phyloP scores from a whole-genome alignment of 2,329 filamentous ascomycete genomes.

The Neopestalotiopsis clavispora region DNA sequence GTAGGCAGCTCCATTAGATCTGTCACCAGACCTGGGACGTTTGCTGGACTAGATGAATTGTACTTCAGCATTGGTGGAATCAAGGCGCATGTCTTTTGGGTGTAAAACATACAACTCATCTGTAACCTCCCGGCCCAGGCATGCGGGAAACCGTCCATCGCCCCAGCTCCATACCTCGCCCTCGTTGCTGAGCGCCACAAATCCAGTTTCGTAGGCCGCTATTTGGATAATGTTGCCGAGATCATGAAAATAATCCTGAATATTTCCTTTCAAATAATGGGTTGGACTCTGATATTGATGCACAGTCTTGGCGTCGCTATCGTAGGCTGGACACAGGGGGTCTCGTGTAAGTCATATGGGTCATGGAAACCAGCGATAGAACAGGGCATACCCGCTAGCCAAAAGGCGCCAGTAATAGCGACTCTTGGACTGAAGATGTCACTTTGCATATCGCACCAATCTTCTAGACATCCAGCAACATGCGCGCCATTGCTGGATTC shows the following conservation, averaged over 20 bases:
- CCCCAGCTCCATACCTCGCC: slow-evolving; percentile 59
- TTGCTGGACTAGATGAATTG: slow-evolving; percentile 44
- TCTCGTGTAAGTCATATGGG: neutral
- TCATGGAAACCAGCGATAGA: too few relatives aligned
- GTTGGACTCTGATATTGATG: slow-evolving; percentile 31
- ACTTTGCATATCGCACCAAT: slow-evolving; percentile 53
- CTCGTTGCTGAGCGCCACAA: slow-evolving; percentile 48
- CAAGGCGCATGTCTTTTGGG: too few relatives aligned
- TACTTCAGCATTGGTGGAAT: too few relatives aligned
- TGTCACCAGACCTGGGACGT: slow-evolving; percentile 48
- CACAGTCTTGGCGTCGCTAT: slow-evolving; percentile 24
- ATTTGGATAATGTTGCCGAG: slow-evolving; percentile 43
- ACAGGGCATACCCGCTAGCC: neutral
- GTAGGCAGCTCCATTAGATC: slow-evolving; percentile 56
- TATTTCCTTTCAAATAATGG: neutral
- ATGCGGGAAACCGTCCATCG: slow-evolving; percentile 61
- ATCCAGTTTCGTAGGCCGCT: slow-evolving; percentile 54
- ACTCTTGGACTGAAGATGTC: neutral
- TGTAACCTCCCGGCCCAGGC: slow-evolving; percentile 57
- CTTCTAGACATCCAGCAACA: slow-evolving; percentile 23
- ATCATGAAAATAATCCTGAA: slow-evolving; percentile 25
- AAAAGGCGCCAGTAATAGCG: neutral
- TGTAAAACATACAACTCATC: slow-evolving; percentile 23
- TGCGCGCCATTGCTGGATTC: neutral
- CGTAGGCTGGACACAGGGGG: slow-evolving; percentile 24